Base-by-base conservation (phyloP, 805 yeast species). In the Yarrowia divulgata region DNA sequence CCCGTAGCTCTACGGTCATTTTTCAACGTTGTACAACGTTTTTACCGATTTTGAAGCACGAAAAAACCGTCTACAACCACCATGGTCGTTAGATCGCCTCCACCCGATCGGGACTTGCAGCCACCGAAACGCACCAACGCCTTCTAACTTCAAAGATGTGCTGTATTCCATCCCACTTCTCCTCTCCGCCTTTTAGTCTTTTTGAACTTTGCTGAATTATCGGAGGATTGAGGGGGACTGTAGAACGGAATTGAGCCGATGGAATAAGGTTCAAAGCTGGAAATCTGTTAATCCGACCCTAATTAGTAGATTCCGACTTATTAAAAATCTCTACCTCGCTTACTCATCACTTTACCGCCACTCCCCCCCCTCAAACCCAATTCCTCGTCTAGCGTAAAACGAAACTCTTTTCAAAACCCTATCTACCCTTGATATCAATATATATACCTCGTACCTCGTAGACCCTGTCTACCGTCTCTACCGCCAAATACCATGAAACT, bases 121-220 rank as follows among this genome's bases (percentile, higher is more conserved):
- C 29, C 29, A 23, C 29, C 29, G 29, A 23, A 23, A 23, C 29
- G 29, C 29, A 23, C 29, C 29, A 23, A 23, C 29, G 29, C 29
- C 29, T 23, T 23, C 4, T 23, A 4, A 23, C 29, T 23, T 23
- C 29, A 23, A 23, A 23, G 29, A 45, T 18, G 48, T n/a, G 48
- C 48, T 45, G 48, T 45, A 45, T 45, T 45, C 29, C 48, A 45
- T 45, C 48, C 48, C 48, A 45, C 48, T 45, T 45, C 46, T 42
- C 46, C 46, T 42, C 46, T 42, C 46, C n/a, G n/a, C n/a, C 14
- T 40, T 14, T 14, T 16, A 14, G n/a, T 6, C 10, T 45, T 45
- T 45, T 12, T 10, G 9, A 42, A 19, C 46, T 42, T 42, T 42
- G 19, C 10, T 46, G 29, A 8, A 13, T 23, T 14, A 14, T 18